A percentile compares a stretch with the other conserved stretches of the same genome.
phyloP scores from a whole-genome alignment of 1,284 basidiomycete genomes.

The Puccinia triticina region DNA sequence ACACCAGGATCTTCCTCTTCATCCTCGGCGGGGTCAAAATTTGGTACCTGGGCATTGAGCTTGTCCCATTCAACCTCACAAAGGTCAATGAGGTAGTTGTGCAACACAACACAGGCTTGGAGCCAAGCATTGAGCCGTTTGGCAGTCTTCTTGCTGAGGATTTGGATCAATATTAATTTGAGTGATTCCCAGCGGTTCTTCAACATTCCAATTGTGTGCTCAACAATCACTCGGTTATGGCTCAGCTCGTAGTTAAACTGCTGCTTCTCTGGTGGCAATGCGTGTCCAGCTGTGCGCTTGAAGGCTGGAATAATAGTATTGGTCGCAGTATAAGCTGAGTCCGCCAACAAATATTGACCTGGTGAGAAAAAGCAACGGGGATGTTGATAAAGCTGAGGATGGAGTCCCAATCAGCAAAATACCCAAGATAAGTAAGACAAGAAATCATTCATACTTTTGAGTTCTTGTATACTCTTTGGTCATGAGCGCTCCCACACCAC shows the following conservation, averaged over 20 bases:
- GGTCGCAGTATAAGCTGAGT: conserved; percentile 19
- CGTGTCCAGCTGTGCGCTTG: neutral
- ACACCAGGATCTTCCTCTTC: neutral
- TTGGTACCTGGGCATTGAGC: neutral
- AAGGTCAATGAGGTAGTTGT: neutral
- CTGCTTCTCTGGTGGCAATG: neutral
- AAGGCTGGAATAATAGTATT: conserved; percentile 13
- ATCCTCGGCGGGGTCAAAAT: neutral
- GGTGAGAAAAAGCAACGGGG: neutral
- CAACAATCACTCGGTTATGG: conserved; percentile 6
- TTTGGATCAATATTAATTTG: neutral
- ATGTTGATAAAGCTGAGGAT: neutral
- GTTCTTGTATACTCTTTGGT: neutral
- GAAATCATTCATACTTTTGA: neutral
- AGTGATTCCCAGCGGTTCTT: conserved; percentile 27
- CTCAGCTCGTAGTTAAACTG: conserved; percentile 7
- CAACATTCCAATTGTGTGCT: conserved; percentile 36
- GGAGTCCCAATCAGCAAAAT: neutral
- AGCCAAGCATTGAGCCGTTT: neutral
- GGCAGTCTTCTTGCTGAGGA: neutral
- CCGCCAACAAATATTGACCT: conserved; percentile 20
- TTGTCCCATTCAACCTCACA: neutral
- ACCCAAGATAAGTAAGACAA: neutral
- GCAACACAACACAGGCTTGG: neutral
- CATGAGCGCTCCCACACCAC: conserved; percentile 35